Conservation (phyloP, 192 early-diverging fungal genomes). For the Entomortierella beljakovae region DNA sequence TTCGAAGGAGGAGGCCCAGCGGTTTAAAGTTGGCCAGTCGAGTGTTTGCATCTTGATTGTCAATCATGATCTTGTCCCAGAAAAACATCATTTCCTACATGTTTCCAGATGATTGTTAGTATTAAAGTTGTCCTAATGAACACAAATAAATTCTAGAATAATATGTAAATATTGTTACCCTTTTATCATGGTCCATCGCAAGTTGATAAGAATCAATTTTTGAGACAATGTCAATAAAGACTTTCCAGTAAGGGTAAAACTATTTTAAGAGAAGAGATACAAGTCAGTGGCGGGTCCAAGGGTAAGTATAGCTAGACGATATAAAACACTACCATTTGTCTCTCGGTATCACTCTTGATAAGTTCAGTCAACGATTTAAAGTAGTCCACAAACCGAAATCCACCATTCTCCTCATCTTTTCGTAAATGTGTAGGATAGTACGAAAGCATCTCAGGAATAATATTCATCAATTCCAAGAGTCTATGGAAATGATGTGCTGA, state of each 20-base stretch:
- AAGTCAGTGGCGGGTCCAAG: background rate
- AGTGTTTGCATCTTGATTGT: conserved; percentile 17
- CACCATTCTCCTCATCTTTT: conserved; percentile 28
- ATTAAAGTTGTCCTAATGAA: background rate
- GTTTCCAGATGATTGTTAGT: background rate
- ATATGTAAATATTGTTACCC: background rate
- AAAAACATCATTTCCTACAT: conserved; percentile 48
- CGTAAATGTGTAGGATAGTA: conserved; percentile 24
- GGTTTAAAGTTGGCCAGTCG: conserved; percentile 17
- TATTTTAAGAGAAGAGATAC: background rate
- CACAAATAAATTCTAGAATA: background rate
- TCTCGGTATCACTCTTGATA: conserved; percentile 22
- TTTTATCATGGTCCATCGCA: conserved; percentile 44
- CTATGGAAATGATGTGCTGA: conserved; percentile 20
- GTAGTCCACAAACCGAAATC: conserved; percentile 42
- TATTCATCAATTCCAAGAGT: conserved; percentile 27
- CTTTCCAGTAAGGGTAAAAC: conserved; percentile 20
- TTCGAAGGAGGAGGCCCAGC: conserved; percentile 5
- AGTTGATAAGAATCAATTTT: conserved; percentile 34
- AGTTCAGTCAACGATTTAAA: conserved; percentile 34
- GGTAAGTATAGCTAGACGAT: background rate
- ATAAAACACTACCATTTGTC: conserved; percentile 12
- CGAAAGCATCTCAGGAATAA: conserved; percentile 15
- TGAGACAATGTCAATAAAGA: conserved; percentile 28
- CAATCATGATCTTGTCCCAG: conserved; percentile 38